These are phyloP conservation scores for Pochonia chlamydosporia DNA, from an alignment of 2,329 filamentous ascomycete genomes.

Conservation along the genomic window DNA sequence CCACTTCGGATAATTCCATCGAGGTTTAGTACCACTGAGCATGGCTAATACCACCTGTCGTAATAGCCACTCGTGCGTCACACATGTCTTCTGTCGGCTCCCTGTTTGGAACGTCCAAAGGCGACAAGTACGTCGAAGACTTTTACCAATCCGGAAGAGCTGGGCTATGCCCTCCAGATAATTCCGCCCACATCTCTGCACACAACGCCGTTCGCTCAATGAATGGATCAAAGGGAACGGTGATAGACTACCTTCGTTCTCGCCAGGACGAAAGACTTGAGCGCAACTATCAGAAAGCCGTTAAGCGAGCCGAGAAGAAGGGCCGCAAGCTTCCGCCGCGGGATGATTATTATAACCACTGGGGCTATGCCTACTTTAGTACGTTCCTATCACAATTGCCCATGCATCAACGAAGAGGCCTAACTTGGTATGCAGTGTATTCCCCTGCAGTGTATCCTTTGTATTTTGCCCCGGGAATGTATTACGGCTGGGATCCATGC, in stretches of 20 bases:
- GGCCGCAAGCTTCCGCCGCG: constrained; percentile 40
- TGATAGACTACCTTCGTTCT: constrained; percentile 6
- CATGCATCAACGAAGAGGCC: too few species aligned
- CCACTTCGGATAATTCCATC: neutral
- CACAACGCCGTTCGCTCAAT: constrained; percentile 56
- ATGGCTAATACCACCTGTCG: neutral
- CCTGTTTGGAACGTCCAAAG: constrained; percentile 8
- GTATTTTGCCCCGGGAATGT: constrained; percentile 38
- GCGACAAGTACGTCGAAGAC: constrained; percentile 22
- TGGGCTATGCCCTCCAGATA: constrained; percentile 46
- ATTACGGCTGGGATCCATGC: constrained; percentile 38
- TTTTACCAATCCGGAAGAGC: constrained; percentile 45
- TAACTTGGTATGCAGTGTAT: constrained; percentile 31
- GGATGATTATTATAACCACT: constrained; percentile 47
- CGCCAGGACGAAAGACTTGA: constrained; percentile 34
- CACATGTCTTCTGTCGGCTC: constrained; percentile 18
- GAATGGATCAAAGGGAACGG: constrained; percentile 7
- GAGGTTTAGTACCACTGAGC: neutral
- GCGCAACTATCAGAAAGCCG: constrained; percentile 49
- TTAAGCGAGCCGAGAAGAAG: constrained; percentile 43
- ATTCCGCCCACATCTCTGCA: constrained; percentile 64
- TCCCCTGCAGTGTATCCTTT: constrained; percentile 38
- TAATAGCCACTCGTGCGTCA: constrained; percentile 2
- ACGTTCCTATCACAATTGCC: too few species aligned
- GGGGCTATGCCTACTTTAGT: constrained; percentile 46